Percentiles rank a stretch among this genome's conserved stretches.
phyloP scores from a whole-genome alignment of 352 stramenopile species.

The Thalassiosira oceanica region DNA sequence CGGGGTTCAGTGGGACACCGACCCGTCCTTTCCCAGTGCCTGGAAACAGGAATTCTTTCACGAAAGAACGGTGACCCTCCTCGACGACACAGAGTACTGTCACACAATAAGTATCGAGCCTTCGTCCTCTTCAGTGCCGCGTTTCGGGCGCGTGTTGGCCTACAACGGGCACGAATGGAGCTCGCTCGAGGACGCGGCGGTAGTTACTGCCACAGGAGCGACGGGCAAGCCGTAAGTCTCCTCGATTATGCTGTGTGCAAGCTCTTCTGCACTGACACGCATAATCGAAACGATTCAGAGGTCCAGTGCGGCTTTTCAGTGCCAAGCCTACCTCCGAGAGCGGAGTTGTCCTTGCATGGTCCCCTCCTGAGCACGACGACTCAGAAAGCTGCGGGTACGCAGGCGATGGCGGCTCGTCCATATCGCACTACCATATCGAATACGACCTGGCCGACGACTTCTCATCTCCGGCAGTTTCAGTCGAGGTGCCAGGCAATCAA shows the following conservation, averaged over 20 bases:
- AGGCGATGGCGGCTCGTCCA: slow-evolving; percentile 80
- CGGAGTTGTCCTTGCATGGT: slow-evolving; percentile 90
- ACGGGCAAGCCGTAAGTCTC: slow-evolving; percentile 81
- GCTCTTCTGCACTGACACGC: too few relatives aligned
- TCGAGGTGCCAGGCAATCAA: slow-evolving; percentile 68
- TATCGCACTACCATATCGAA: slow-evolving; percentile 91
- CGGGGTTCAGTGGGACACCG: slow-evolving; percentile 90
- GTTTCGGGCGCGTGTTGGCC: slow-evolving; percentile 89
- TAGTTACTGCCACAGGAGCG: slow-evolving; percentile 71
- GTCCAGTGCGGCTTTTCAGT: slow-evolving; percentile 42
- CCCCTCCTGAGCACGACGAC: slow-evolving; percentile 77
- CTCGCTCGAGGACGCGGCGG: slow-evolving; percentile 48
- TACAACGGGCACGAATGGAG: slow-evolving; percentile 89
- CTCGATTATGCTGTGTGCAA: too few relatives aligned
- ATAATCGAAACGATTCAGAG: too few relatives aligned
- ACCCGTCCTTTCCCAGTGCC: slow-evolving; percentile 46
- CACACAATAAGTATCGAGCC: slow-evolving; percentile 87
- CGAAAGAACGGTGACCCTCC: slow-evolving; percentile 21
- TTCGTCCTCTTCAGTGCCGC: slow-evolving; percentile 58
- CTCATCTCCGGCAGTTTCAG: slow-evolving; percentile 79
- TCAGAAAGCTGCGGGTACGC: slow-evolving; percentile 79
- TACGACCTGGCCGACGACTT: slow-evolving; percentile 86
- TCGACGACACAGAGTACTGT: slow-evolving; percentile 76
- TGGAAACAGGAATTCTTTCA: slow-evolving; percentile 39
- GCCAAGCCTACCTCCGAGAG: slow-evolving; percentile 83